Base-by-base conservation (phyloP, 1,284 basidiomycete genomes). In the Schizophyllum commune region DNA sequence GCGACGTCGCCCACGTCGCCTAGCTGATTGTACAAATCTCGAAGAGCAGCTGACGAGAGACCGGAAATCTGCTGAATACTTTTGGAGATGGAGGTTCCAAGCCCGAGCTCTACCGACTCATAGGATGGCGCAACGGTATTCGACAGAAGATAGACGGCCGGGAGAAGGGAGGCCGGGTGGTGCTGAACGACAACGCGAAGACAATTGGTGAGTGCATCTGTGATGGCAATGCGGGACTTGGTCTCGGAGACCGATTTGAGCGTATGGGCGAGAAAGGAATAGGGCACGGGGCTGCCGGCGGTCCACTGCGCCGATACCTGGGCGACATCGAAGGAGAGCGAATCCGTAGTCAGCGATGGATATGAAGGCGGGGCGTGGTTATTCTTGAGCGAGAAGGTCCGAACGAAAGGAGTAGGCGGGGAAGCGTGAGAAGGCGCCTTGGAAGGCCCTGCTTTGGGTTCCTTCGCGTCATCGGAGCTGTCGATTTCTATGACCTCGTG, bases 121-220 rank as follows among this genome's bases (percentile, higher is more conserved):
- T 92, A 94, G 0, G 89, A 82, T 17, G 94, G 93, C 0, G 86
- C 84, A 39, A 97, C 82, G 39, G 91, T 85, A 72, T 96, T 97
- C 27, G 92, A 93, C 52, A 96, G 78, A 27, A 97, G 84, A 73
- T 96, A 97, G n/a, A 96, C 77, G n/a, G 91, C 80, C 13, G 91
- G 83, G 53, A 91, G 74, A 55, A 97, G 80, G 55, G 91, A 90
- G 9, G 77, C 63, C 0, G 90, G 83, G 67, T 94, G 86, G 63
- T 87, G 83, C 39, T 76, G 73, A 61, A 88, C 79, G 56, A 96
- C 81, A 13, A 84, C 81, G 20, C 91, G 86, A 11, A 97, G 74
- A 8, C 84, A 74, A 65, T 97, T 97, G 22, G 92, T 94, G 60
- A 97, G 75, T 15, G 86, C 84, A 63, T 93, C 86, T 54, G 88